Conservation (phyloP, 1,139 yeast genomes). For the Nadsonia commutata region DNA sequence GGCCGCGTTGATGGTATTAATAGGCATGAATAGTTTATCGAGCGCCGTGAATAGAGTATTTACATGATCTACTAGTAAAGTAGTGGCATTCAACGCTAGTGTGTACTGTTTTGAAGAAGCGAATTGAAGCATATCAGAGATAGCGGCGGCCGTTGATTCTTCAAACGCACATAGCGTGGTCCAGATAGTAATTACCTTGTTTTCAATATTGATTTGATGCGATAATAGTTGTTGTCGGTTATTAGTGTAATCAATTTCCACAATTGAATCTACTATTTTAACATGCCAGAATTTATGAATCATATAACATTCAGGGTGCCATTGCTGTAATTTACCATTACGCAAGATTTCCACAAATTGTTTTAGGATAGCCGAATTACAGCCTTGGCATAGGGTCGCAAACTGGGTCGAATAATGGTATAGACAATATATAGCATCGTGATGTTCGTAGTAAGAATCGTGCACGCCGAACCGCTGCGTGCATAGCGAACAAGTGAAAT, state of each 20-base stretch:
- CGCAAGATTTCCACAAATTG: conserved; percentile 87
- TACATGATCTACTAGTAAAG: conserved; percentile 55
- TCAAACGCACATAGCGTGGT: conserved; percentile 76
- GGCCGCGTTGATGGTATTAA: conserved; percentile 4
- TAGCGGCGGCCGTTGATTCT: conserved; percentile 82
- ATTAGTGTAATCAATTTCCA: not conserved
- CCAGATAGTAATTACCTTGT: conserved; percentile 72
- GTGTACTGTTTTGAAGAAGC: conserved; percentile 66
- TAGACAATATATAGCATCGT: conserved; percentile 73
- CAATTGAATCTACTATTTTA: conserved; percentile 32
- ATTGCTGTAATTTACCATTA: conserved; percentile 89
- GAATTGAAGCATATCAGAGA: conserved; percentile 80
- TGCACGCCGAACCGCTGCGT: conserved; percentile 79
- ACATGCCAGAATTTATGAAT: conserved; percentile 96
- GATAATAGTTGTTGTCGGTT: conserved; percentile 33
- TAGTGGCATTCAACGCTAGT: conserved; percentile 60
- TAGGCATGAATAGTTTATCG: conserved; percentile 26
- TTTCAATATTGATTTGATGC: conserved; percentile 49
- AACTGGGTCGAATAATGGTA: conserved; percentile 74
- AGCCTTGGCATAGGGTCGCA: conserved; percentile 89
- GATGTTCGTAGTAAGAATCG: conserved; percentile 86
- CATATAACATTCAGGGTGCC: conserved; percentile 99
- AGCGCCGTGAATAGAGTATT: conserved; percentile 68
- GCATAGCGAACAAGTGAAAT: conserved; percentile 85
- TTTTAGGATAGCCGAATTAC: conserved; percentile 78